These are phyloP conservation scores for Petasospora fabianii DNA, from an alignment of 1,139 yeast genomes.

Conservation along the genomic window DNA sequence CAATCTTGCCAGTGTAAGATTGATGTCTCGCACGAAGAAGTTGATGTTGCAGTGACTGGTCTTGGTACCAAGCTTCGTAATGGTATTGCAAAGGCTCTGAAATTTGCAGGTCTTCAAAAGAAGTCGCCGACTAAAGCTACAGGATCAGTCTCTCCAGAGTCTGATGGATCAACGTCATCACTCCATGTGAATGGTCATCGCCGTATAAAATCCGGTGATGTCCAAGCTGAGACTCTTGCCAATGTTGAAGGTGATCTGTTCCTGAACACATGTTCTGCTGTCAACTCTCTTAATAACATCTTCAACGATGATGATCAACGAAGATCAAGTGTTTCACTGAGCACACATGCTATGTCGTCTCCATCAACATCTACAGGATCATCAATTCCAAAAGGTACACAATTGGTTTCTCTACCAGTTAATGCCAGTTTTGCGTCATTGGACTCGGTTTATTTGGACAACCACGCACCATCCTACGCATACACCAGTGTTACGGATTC, in stretches of 20 bases:
- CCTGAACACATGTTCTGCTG: conserved; percentile 43
- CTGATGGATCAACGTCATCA: not conserved
- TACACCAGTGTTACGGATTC: conserved; percentile 18
- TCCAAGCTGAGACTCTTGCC: conserved; percentile 41
- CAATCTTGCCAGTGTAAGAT: conserved; percentile 35
- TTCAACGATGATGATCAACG: conserved; percentile 46
- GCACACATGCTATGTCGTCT: conserved; percentile 1
- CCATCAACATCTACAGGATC: conserved; percentile 17
- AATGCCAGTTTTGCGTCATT: conserved; percentile 76
- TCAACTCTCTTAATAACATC: conserved; percentile 49
- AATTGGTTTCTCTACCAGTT: conserved; percentile 44
- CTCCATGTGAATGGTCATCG: conserved; percentile 12
- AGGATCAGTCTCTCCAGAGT: not conserved
- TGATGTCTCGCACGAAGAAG: conserved; percentile 64
- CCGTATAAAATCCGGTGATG: conserved; percentile 24
- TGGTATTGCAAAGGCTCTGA: conserved; percentile 55
- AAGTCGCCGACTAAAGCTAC: not conserved
- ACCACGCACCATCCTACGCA: conserved; percentile 29
- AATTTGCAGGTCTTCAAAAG: conserved; percentile 29
- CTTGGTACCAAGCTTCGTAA: conserved; percentile 64
- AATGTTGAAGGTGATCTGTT: conserved; percentile 56
- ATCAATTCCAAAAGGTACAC: conserved; percentile 17
- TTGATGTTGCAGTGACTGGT: conserved; percentile 76
- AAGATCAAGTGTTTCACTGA: conserved; percentile 26
- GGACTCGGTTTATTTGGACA: conserved; percentile 67